Base-by-base conservation (phyloP, 2,329 filamentous ascomycete genomes). In the Claviceps maximensis region DNA sequence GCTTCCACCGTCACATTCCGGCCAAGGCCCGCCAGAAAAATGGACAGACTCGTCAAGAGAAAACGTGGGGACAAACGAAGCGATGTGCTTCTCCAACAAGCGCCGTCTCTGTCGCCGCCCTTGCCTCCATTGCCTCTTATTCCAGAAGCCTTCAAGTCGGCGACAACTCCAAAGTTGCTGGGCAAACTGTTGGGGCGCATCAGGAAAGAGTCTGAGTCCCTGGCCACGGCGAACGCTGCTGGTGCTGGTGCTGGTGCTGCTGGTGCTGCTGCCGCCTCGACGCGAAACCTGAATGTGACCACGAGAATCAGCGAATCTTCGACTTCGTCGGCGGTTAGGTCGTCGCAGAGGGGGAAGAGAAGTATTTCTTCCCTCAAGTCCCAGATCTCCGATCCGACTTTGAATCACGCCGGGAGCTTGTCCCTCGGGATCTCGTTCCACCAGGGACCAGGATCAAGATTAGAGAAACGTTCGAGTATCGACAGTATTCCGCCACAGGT, bases 101-200 rank as follows among this genome's bases (percentile, higher is more conserved):
- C 27, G 19, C 41, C 5, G 29, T n/a, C 27, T 4, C n/a, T n/a
- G 45, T 27, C 27, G n/a, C 10, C 12, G 17, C 25, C 25, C 2
- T 7, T 61, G 7, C 62, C 62, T 6, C 60, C 65, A 5, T 51
- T 68, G 8, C 64, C 66, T n/a, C 58, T 60, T 0, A 66, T 69
- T 19, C 65, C 66, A 8, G 65, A 68, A 49, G 56, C 59, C 3
- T 55, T 62, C 17, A 60, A 53, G 51, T 48, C 57, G 7, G 58
- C 58, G 10, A 33, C 59, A 23, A 61, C 63, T 7, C 58, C 60
- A 2, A 64, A 58, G 2, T 57, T 61, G 29, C 54, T 67, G 10
- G 55, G 58, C 8, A 67, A 56, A 42, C 52, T 70, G 10, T 54
- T 65, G 45, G 61, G 60, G 44, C 60, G 59, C 13, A 63, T 63